phyloP scores from a whole-genome alignment of 148 eudicot species.

The Rhododendron williamsianum region DNA sequence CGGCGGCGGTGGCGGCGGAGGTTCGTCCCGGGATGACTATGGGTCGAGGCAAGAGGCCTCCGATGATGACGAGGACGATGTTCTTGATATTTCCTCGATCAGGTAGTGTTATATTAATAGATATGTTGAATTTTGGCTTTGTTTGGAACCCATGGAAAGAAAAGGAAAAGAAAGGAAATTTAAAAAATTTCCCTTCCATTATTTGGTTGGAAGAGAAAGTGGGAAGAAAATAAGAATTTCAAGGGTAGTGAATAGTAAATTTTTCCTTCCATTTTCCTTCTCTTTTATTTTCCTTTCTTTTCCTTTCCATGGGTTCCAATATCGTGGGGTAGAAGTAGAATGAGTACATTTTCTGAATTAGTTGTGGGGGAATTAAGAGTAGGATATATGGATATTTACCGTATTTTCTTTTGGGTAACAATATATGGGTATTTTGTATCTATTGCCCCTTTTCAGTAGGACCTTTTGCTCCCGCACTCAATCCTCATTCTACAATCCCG shows the following conservation, averaged over 20 bases:
- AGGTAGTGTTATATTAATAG: slow-evolving; percentile 20
- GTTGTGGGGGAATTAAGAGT: not conserved
- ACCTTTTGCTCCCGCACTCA: not conserved
- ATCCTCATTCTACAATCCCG: not conserved
- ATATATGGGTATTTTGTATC: not conserved
- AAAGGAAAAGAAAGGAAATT: no score
- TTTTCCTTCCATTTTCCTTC: no score
- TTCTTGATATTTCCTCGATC: slow-evolving; percentile 44
- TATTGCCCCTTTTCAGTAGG: no score
- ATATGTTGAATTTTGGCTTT: not conserved
- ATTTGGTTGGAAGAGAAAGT: no score
- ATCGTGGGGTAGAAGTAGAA: not conserved
- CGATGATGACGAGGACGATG: slow-evolving; percentile 34
- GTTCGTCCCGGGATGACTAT: slow-evolving; percentile 8
- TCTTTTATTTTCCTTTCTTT: no score
- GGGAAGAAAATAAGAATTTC: no score
- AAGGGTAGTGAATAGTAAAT: no score
- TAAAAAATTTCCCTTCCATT: no score
- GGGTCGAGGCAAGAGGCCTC: slow-evolving; percentile 9
- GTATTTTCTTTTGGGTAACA: no score
- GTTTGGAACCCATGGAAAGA: no score
- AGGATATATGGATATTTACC: not conserved
- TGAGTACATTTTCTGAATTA: not conserved
- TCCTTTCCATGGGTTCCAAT: not conserved
- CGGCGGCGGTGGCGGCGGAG: slow-evolving; percentile 30